Base-by-base conservation (phyloP, 306 rosid genomes). In the apple (Malus domestica) region DNA sequence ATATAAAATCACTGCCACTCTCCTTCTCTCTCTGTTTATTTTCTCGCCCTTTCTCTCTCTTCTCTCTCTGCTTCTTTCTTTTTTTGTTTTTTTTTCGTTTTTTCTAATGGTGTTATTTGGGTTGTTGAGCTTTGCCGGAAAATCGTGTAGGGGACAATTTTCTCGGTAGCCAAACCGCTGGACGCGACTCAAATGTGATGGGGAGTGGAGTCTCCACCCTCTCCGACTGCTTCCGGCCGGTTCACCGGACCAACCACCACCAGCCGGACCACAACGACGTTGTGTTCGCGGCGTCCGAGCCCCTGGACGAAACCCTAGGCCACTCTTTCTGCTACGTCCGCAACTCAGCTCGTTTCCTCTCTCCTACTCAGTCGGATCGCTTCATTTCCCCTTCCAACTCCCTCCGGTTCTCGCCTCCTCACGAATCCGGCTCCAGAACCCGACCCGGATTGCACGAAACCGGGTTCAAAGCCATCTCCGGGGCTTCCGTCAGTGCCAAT, bases 401-500 rank as follows among this genome's bases (percentile, higher is more conserved):
- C 3, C 96, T 90, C 7, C 98, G 96, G 3, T 95, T 92, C 76
- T 95, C 96, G 4, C 96, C 97, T 0, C 51, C 95, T n/a, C 91
- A 86, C 30, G 90, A 90, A 4, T 27, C 83, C 12, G 55, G 82
- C 1, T 22, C 81, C 10, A 71, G 78, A 70, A 60, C 78, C 77
- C 88, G 97, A 77, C 67, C 92, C 89, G 90, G 88, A 3, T 74
- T 62, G 0, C 88, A 81, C 6, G 98, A 90, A 79, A 92, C 96
- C 55, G 90, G 82, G 1, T 95, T 95, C 81, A 87, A 81, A 74
- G 79, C 96, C 78, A 95, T 95, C 81, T 95, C 98, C 15, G 98
- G 98, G 16, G 97, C 98, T n/a, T 89, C 98, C 19, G 96, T 92
- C 6, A 95, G 98, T 30, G 98, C 98, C 22, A 95, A 95, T 74